Percentiles rank a stretch among this genome's conserved stretches.
Conservation (phyloP, 257 asterid species). For the Echium plantagineum region DNA sequence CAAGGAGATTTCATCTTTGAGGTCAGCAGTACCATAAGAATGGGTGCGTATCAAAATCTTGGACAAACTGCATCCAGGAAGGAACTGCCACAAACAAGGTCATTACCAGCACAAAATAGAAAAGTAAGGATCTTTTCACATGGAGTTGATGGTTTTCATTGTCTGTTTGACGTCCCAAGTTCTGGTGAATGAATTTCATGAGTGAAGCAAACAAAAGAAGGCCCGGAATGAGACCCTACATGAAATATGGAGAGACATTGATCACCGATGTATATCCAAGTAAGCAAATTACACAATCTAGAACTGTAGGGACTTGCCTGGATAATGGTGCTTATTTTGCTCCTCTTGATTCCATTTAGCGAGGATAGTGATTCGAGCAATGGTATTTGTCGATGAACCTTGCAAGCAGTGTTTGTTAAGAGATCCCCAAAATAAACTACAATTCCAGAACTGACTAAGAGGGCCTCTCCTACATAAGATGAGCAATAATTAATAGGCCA, state of each 20-base stretch:
- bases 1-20: too few species aligned
- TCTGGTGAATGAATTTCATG: conserved; percentile 21
- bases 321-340: conserved; percentile 75
- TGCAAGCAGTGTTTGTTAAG: conserved; percentile 51
- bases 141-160: not conserved
- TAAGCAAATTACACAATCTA: conserved; percentile 5
- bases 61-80: conserved; percentile 87
- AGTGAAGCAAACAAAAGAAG: conserved; percentile 61
- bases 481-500: conserved; percentile 4
- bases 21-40: conserved; percentile 40
- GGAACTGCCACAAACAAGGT: conserved; percentile 51
- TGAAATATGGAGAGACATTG: conserved; percentile 12
- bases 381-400: conserved; percentile 37
- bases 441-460: conserved; percentile 80
- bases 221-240: conserved; percentile 70
- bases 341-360: conserved; percentile 40
- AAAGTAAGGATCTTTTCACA: conserved; percentile 45
- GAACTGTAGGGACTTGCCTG: conserved; percentile 46
- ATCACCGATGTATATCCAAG: not conserved
- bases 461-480: conserved; percentile 67
- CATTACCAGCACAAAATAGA: conserved; percentile 38
- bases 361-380: conserved; percentile 21
- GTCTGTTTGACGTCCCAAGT: conserved; percentile 20
- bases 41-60: conserved; percentile 60
- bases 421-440: conserved; percentile 81